phyloP scores from a whole-genome alignment of 2,329 filamentous ascomycete species.

The Cladophialophora yegresii region DNA sequence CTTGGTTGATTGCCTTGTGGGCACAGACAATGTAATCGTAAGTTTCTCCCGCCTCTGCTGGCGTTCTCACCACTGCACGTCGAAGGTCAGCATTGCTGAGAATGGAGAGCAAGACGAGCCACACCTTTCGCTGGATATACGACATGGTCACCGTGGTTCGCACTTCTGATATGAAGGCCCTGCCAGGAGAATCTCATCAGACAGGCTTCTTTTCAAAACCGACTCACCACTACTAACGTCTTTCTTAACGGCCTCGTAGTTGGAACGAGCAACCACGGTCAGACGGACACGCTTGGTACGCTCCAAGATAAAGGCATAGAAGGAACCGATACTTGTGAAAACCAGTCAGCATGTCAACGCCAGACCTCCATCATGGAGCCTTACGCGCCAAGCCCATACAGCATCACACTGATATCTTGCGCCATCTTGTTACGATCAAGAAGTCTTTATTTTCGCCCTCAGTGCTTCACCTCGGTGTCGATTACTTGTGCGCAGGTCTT shows the following conservation, averaged over 20 bases:
- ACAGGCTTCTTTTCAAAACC: background rate
- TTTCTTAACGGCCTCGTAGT: constrained; percentile 48
- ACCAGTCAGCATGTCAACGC: background rate
- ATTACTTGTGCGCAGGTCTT: background rate
- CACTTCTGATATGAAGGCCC: constrained; percentile 48
- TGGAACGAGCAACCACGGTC: constrained; percentile 51
- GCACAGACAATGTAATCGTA: constrained; percentile 46
- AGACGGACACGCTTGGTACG: constrained; percentile 46
- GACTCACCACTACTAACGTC: constrained; percentile 39
- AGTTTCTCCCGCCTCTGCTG: constrained; percentile 40
- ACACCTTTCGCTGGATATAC: constrained; percentile 44
- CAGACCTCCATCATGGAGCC: constrained; percentile 33
- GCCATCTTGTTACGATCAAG: constrained; percentile 34
- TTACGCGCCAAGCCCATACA: constrained; percentile 59
- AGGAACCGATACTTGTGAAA: constrained; percentile 55
- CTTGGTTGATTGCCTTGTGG: constrained; percentile 49
- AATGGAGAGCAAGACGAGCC: background rate
- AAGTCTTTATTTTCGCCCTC: background rate
- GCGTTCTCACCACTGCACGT: constrained; percentile 44
- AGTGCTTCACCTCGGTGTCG: background rate
- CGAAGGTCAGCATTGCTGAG: constrained; percentile 9
- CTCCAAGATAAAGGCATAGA: constrained; percentile 59
- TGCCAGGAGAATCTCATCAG: constrained; percentile 23
- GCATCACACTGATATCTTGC: constrained; percentile 46
- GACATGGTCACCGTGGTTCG: constrained; percentile 46